phyloP scores from a whole-genome alignment of 1,284 basidiomycete species.

The Volvariella volvacea region DNA sequence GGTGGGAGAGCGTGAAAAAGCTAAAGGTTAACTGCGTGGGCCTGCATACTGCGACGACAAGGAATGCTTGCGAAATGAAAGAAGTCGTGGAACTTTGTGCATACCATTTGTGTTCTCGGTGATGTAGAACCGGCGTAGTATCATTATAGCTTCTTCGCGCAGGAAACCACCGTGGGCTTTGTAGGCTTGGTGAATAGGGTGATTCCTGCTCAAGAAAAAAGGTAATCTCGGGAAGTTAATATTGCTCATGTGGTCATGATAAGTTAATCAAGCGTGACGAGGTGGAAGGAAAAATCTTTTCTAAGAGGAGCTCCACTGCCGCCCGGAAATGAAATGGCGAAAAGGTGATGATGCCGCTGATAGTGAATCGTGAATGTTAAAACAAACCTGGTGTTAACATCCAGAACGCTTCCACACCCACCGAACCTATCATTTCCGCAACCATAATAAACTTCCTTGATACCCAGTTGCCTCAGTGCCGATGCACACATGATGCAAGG shows the following conservation, averaged over 20 bases:
- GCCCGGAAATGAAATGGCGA: neutral
- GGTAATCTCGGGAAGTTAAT: slow-evolving; percentile 8
- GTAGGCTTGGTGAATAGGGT: slow-evolving; percentile 74
- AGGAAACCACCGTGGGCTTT: slow-evolving; percentile 77
- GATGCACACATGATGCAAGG: slow-evolving; percentile 99
- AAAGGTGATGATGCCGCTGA: neutral
- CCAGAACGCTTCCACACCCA: slow-evolving; percentile 92
- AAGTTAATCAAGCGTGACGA: slow-evolving; percentile 1
- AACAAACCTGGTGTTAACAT: slow-evolving; percentile 76
- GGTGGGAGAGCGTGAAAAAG: neutral
- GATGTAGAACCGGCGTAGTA: slow-evolving; percentile 91
- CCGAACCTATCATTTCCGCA: slow-evolving; percentile 97
- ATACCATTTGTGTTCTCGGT: slow-evolving; percentile 91
- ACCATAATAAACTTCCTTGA: slow-evolving; percentile 88
- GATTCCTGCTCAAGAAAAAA: slow-evolving; percentile 56
- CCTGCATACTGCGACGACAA: neutral
- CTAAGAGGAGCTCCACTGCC: neutral
- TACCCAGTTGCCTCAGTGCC: slow-evolving; percentile 89
- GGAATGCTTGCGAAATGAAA: neutral
- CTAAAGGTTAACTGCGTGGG: neutral
- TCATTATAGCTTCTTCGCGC: slow-evolving; percentile 93
- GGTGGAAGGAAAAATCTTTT: too few species aligned
- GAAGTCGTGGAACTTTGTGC: slow-evolving; percentile 17
- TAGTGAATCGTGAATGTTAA: slow-evolving; percentile 2
- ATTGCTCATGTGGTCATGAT: slow-evolving; percentile 8